Evolutionary conservation across 805 yeast species (phyloP).

Genomic region (Wickerhamiella spandovensis): DNA sequence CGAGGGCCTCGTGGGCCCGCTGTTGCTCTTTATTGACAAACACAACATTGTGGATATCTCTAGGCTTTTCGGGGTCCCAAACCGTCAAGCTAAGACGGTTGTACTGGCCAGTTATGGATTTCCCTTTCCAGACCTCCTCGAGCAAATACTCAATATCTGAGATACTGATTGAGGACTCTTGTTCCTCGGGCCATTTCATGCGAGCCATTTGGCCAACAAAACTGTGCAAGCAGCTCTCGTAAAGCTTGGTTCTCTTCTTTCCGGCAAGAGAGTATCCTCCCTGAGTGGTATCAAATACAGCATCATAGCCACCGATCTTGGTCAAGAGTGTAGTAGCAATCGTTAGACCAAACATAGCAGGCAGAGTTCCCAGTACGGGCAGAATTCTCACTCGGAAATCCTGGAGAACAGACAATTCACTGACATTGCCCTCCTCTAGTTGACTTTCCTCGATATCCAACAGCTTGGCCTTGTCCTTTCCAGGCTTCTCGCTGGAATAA

Average conservation of each 20-base stretch:
- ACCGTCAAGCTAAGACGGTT: conserved; percentile 67
- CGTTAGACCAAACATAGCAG: conserved; percentile 88
- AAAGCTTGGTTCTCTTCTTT: conserved; percentile 70
- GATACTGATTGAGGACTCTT: conserved; percentile 50
- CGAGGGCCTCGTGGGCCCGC: conserved; percentile 58
- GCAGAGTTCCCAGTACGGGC: conserved; percentile 95
- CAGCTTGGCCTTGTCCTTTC: conserved; percentile 79
- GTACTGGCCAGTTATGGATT: conserved; percentile 74
- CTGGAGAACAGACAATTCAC: conserved; percentile 70
- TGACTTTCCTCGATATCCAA: conserved; percentile 78
- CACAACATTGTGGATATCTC: conserved; percentile 67
- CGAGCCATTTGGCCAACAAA: conserved; percentile 81
- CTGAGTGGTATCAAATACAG: conserved; percentile 25
- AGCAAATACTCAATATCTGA: conserved; percentile 68
- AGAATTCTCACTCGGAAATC: conserved; percentile 88
- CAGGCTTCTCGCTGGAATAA: conserved; percentile 92
- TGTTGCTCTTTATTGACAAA: conserved; percentile 85
- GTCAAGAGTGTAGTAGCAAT: conserved; percentile 77
- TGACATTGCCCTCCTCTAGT: conserved; percentile 67
- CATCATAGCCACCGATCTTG: conserved; percentile 68
- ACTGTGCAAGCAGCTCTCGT: conserved; percentile 70
- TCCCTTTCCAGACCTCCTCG: conserved; percentile 89
- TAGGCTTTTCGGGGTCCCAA: conserved; percentile 63
- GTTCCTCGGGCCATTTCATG: conserved; percentile 49
- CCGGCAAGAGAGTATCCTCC: conserved; percentile 77